Evolutionary conservation across 192 early-diverging fungal species (phyloP), one percentile per base, ranked within the genome.

Genomic region (Podila clonocystis): DNA sequence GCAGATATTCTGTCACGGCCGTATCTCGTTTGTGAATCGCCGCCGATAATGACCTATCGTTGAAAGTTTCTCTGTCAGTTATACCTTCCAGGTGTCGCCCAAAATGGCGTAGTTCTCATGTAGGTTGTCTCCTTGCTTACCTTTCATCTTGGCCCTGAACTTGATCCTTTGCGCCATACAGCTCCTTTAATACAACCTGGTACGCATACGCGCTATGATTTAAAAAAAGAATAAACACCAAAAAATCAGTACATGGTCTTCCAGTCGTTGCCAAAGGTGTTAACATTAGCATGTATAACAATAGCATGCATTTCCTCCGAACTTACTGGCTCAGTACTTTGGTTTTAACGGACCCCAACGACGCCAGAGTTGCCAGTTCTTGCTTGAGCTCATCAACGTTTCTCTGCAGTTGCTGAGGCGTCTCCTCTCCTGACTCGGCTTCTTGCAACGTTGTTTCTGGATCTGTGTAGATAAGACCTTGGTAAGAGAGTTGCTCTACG

Each of bases 1-100:
- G 61, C 11, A 80, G 41, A 24, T 73, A 80, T 30, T 69, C 50
- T n/a, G 70, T 52, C 15, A 80, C 77, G 9, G 71, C 70, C 5
- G 50, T 61, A n/a, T 80, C 77, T 0, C 70, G 77, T 33, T 65
- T 67, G 17, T 73, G 17, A 20, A 80, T 73, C 3, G 45, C 38
- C 11, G 19, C 60, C 9, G 71, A 28, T n/a, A 80, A 22, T 12
- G 45, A 11, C 28, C 77, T 80, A 57, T 15, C 15, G 41, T 45
- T 15, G 5, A 34, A 28, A 65, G 48, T 29, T 48, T n/a, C 34
- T 62, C 41, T 45, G 15, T 45, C 41, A 17, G 41, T 45, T 58
- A 30, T 67, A 26, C 33, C 30, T 57, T 11, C 41, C 41, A 12
- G 15, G 41, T 15, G 41, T 17, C 15, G 15, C 13, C 4, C 41